These are phyloP conservation scores for Scortechinia acanthostroma DNA, from an alignment of 2,329 filamentous ascomycete genomes.

Conservation along the genomic window DNA sequence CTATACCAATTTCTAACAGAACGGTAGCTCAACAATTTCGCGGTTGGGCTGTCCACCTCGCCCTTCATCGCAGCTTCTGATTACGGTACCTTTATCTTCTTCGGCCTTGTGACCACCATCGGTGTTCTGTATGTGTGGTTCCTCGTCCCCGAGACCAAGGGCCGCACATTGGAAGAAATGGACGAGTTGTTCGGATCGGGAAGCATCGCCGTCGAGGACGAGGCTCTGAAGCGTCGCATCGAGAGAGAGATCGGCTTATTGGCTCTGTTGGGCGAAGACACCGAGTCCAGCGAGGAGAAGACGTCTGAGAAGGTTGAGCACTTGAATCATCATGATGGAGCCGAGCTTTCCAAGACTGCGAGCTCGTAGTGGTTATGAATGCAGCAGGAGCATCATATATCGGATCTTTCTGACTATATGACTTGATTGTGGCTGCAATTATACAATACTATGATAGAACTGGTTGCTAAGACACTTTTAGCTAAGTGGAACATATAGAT, in stretches of 20 bases:
- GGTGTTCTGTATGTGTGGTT: background rate
- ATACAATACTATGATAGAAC: too few relatives aligned
- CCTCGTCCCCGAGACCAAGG: constrained; percentile 1
- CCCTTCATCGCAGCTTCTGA: background rate
- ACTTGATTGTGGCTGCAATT: too few relatives aligned
- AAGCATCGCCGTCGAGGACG: background rate
- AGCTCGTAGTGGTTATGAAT: too few relatives aligned
- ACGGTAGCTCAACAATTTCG: background rate
- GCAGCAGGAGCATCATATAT: too few relatives aligned
- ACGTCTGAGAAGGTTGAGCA: too few relatives aligned
- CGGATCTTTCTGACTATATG: too few relatives aligned
- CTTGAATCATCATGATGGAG: too few relatives aligned
- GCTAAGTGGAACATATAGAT: too few relatives aligned
- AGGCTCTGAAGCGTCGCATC: background rate
- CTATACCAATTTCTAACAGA: background rate
- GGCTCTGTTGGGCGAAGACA: background rate
- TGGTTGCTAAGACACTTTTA: too few relatives aligned
- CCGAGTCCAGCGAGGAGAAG: too few relatives aligned
- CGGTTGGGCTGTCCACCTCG: background rate
- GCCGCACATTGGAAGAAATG: background rate
- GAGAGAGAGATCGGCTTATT: background rate
- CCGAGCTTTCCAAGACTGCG: too few relatives aligned
- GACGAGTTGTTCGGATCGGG: background rate
- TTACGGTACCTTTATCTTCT: background rate
- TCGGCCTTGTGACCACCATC: background rate